phyloP scores from a whole-genome alignment of 345 rosid genomes.

The Litchi chinensis region DNA sequence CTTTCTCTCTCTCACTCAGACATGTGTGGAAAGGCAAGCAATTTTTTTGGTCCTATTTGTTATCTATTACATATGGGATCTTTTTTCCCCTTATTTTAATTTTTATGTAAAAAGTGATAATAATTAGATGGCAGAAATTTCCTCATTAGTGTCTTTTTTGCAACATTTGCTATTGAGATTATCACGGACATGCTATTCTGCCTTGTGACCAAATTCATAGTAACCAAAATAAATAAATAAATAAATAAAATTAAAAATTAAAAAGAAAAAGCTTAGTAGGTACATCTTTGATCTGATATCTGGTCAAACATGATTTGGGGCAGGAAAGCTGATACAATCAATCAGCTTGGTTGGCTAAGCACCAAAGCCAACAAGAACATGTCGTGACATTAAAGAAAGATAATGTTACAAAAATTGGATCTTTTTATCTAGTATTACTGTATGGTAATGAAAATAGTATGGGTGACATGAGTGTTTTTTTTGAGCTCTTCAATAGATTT shows the following conservation, averaged over 20 bases:
- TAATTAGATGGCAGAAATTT: background rate
- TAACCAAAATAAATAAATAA: background rate
- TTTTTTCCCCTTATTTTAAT: background rate
- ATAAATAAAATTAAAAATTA: no score
- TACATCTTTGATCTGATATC: background rate
- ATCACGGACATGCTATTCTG: background rate
- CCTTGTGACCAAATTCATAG: background rate
- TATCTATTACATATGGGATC: conserved; percentile 7
- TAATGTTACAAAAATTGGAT: background rate
- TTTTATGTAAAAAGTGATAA: background rate
- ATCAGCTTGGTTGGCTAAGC: background rate
- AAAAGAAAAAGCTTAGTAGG: background rate
- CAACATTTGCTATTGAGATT: no score
- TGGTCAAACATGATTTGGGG: background rate
- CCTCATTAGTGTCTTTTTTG: background rate
- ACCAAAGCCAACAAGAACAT: background rate
- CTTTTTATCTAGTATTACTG: no score
- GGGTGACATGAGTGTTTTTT: background rate
- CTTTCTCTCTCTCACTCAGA: background rate
- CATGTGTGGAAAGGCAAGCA: background rate
- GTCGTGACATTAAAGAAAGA: background rate
- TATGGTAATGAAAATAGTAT: no score
- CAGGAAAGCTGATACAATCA: no score
- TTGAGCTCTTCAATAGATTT: background rate
- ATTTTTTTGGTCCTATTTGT: background rate